Evolutionary conservation across 2,329 filamentous ascomycete genomes (phyloP).

Genomic region (Xylaria sp.): DNA sequence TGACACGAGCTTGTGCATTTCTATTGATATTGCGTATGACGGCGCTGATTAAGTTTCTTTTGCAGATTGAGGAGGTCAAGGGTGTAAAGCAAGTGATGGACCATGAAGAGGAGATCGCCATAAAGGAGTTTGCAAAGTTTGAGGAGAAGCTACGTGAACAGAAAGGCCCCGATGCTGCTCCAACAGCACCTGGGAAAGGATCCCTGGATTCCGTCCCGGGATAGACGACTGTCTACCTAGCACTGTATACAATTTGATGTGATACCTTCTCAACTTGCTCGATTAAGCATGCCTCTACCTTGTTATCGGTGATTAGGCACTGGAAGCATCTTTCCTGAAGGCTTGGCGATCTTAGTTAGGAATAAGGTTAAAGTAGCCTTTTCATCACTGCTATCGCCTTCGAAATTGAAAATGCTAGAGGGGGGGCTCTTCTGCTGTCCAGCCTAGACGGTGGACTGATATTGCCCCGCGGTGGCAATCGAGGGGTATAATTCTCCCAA

Average conservation of each 20-base stretch:
- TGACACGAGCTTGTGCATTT: constrained; percentile 21
- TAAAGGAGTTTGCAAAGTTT: constrained; percentile 92
- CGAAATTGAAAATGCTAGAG: not conserved
- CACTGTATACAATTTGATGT: constrained; percentile 29
- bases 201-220: constrained; percentile 54
- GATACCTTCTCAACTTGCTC: constrained; percentile 22
- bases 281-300: constrained; percentile 14
- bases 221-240: constrained; percentile 39
- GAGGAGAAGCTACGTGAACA: constrained; percentile 80
- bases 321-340: constrained; percentile 12
- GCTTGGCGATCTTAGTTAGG: constrained; percentile 15
- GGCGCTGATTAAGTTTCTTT: constrained; percentile 45
- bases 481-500: constrained; percentile 20
- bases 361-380: constrained; percentile 25
- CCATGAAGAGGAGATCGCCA: constrained; percentile 87
- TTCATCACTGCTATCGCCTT: constrained; percentile 1
- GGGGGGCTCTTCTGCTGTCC: not conserved
- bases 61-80: constrained; percentile 92
- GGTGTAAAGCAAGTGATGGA: constrained; percentile 92
- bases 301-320: constrained; percentile 17
- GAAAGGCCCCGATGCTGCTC: constrained; percentile 56
- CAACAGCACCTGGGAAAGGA: constrained; percentile 54
- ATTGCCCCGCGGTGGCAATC: constrained; percentile 27
- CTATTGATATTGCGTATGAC: not conserved
- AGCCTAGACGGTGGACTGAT: not conserved